Base-by-base conservation (phyloP, 306 rosid species). In the Oxytropis ochrocephala region DNA sequence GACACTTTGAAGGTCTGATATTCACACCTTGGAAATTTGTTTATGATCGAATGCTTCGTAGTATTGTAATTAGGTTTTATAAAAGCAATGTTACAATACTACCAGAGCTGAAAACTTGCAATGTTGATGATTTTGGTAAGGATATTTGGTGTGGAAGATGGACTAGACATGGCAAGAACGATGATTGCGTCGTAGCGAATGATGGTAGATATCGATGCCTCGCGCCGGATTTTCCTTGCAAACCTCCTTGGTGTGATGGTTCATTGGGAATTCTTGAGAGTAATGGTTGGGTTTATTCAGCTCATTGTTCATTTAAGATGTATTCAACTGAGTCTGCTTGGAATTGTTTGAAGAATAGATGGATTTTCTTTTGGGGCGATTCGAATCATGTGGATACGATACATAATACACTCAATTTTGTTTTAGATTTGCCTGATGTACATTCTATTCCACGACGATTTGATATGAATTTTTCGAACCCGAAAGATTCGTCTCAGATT, bases 271-370 rank as follows among this genome's bases (percentile, higher is more conserved):
- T 68, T 75, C 24, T 94, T 70, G 97, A 94, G 87, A 94, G 99
- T 71, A 94, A 94, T 82, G 99, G 99, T 21, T 94, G 99, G 99
- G 97, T 94, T 6, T 94, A 91, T 82, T 94, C 99, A 1, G 46
- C 87, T 0, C 99, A 94, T 47, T 94, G 99, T 75, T 84, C 99
- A 32, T 94, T 94, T 64, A 79, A 76, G 51, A 66, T 94, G 81
- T 91, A 84, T 61, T 58, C 85, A 12, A 84, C 88, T 63, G 89
- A 82, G 63, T 65, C 92, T 61, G 97, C 99, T 80, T 95, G 99
- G 99, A 77, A 91, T 67, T 95, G 99, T 67, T 85, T 91, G 84
- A 83, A 77, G 72, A 82, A 74, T 46, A 59, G 89, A 16, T n/a
- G n/a, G n/a, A n/a, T n/a, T n/a, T n/a, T n/a, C n/a, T n/a, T n/a